phyloP scores from a whole-genome alignment of 768 basidiomycete species.

The Coprinopsis strossmayeri region DNA sequence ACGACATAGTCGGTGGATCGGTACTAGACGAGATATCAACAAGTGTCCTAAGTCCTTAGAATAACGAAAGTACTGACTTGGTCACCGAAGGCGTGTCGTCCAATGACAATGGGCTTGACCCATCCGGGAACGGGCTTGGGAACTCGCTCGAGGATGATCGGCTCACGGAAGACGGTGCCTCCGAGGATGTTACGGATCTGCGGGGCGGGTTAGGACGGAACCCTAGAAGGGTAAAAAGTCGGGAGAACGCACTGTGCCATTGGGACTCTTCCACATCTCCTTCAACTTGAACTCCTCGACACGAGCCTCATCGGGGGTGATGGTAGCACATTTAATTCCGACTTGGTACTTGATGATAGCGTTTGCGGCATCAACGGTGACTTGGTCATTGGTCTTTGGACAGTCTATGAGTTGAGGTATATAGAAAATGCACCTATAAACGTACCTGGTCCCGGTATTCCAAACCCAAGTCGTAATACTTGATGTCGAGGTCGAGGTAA shows the following conservation, averaged over 20 bases:
- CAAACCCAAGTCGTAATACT: slow-evolving; percentile 96
- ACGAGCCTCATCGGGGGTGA: slow-evolving; percentile 96
- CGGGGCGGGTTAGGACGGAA: too few species aligned
- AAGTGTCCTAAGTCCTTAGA: background rate
- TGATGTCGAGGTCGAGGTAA: slow-evolving; percentile 92
- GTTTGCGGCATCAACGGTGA: slow-evolving; percentile 90
- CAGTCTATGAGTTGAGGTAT: background rate
- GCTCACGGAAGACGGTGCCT: slow-evolving; percentile 98
- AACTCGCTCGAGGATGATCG: slow-evolving; percentile 86
- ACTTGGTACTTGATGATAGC: slow-evolving; percentile 93
- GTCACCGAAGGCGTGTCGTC: slow-evolving; percentile 96
- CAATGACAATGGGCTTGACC: slow-evolving; percentile 94
- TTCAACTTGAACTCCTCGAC: slow-evolving; percentile 97
- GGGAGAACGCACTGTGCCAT: slow-evolving; percentile 67
- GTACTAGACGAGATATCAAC: slow-evolving; percentile 45
- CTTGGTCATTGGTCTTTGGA: slow-evolving; percentile 80
- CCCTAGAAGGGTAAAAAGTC: too few species aligned
- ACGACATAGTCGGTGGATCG: slow-evolving; percentile 90
- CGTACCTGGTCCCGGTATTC: slow-evolving; percentile 85
- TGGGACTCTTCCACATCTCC: slow-evolving; percentile 98
- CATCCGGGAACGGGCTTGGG: slow-evolving; percentile 95
- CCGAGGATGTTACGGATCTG: slow-evolving; percentile 97
- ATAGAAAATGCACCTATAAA: background rate
- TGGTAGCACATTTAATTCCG: slow-evolving; percentile 98
- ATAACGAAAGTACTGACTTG: slow-evolving; percentile 41